Evolutionary conservation across 257 asterid genomes (phyloP).

Genomic region (Striga asiatica): DNA sequence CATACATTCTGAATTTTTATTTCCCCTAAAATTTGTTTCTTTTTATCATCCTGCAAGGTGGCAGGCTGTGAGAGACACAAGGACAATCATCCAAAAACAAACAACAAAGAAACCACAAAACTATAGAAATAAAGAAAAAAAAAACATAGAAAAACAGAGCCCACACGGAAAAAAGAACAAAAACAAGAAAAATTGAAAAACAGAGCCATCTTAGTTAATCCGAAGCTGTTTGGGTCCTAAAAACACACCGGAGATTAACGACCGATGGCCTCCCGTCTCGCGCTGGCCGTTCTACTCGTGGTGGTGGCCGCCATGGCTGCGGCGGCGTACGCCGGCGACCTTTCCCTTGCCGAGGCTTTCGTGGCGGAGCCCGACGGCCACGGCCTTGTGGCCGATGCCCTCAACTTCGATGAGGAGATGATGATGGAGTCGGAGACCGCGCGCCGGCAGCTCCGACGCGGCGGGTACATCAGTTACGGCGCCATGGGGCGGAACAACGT

Average conservation of each 20-base stretch:
- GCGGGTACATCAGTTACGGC: slow-evolving; percentile 29
- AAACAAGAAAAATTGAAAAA: not conserved
- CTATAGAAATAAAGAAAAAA: not conserved
- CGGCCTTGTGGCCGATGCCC: slow-evolving; percentile 26
- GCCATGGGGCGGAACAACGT: slow-evolving; percentile 25
- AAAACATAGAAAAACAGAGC: not conserved
- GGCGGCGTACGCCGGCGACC: slow-evolving; percentile 20
- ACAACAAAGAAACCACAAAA: too few species aligned
- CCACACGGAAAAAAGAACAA: not conserved
- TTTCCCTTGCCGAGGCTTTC: not conserved
- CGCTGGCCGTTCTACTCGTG: slow-evolving; percentile 23
- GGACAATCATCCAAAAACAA: too few species aligned
- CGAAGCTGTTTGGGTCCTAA: not conserved
- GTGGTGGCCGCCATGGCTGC: slow-evolving; percentile 24
- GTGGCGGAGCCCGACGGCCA: slow-evolving; percentile 16
- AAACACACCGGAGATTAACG: not conserved
- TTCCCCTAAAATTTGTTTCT: not conserved
- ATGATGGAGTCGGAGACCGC: slow-evolving; percentile 31
- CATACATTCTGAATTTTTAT: too few species aligned
- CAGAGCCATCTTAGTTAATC: slow-evolving; percentile 5
- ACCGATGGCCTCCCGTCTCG: slow-evolving; percentile 35
- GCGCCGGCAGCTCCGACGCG: slow-evolving; percentile 23
- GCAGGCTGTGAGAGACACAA: too few species aligned
- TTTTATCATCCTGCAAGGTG: slow-evolving; percentile 9
- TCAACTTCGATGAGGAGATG: slow-evolving; percentile 36